Percentiles rank a stretch among this genome's conserved stretches.
phyloP scores from a whole-genome alignment of 2,329 filamentous ascomycete genomes.

The Trichothecium roseum region DNA sequence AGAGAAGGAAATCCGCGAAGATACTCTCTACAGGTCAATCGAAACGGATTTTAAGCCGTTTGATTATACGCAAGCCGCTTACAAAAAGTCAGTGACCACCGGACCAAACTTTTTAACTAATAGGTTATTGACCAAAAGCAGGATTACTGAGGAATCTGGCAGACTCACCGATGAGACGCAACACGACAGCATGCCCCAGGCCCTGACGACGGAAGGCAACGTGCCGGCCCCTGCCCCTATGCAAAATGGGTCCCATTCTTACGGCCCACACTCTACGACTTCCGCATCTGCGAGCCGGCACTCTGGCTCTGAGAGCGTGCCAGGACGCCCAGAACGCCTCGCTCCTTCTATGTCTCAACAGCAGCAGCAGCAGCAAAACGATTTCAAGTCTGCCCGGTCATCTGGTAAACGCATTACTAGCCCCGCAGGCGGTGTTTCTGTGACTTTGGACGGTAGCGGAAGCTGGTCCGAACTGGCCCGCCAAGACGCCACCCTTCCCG shows the following conservation, averaged over 20 bases:
- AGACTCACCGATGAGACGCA: conserved; percentile 7
- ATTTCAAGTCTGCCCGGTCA: conserved; percentile 38
- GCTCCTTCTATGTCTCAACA: conserved; percentile 29
- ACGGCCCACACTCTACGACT: neutral
- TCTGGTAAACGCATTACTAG: conserved; percentile 62
- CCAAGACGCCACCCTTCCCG: conserved; percentile 65
- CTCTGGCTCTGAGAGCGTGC: conserved; percentile 4
- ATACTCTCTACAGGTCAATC: conserved; percentile 89
- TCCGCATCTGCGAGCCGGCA: neutral
- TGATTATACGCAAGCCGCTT: conserved; percentile 80
- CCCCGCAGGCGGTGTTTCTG: conserved; percentile 76
- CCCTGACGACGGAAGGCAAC: too few relatives aligned
- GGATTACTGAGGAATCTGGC: conserved; percentile 23
- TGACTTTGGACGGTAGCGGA: conserved; percentile 79
- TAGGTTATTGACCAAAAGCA: conserved; percentile 14
- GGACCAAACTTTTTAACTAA: neutral
- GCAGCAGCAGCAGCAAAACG: conserved; percentile 25
- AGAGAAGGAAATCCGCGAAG: conserved; percentile 86
- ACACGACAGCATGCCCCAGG: conserved; percentile 1
- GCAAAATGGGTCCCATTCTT: too few relatives aligned
- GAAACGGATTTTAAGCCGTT: conserved; percentile 91
- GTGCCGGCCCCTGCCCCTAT: too few relatives aligned
- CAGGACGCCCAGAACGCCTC: conserved; percentile 11
- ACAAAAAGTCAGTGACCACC: conserved; percentile 50
- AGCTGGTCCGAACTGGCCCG: conserved; percentile 88